These are phyloP conservation scores for Mycena venus DNA, from an alignment of 768 basidiomycete species.

Conservation along the genomic window DNA sequence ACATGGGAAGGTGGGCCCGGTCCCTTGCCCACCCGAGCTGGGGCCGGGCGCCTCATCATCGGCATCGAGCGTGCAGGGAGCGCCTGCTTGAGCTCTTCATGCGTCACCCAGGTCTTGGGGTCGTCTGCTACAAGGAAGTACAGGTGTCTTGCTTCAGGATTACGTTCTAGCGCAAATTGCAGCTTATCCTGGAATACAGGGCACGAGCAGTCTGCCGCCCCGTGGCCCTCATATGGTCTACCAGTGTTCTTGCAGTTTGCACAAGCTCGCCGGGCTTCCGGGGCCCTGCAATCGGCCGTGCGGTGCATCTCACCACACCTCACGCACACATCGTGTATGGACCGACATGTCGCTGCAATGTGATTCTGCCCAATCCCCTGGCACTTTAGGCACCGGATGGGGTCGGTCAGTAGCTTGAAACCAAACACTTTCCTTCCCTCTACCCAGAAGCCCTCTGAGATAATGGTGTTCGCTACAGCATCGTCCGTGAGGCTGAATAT, in stretches of 20 bases:
- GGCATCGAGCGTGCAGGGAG: too few species aligned
- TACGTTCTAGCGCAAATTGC: slow-evolving; percentile 2
- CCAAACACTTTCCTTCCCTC: slow-evolving; percentile 29
- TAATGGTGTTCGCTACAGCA: slow-evolving; percentile 29
- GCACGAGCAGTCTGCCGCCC: slow-evolving; percentile 42
- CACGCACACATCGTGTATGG: slow-evolving; percentile 24
- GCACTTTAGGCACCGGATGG: slow-evolving; percentile 33
- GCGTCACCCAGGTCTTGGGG: slow-evolving; percentile 15
- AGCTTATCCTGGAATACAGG: slow-evolving; percentile 30
- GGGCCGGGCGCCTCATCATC: too few species aligned
- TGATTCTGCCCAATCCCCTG: slow-evolving; percentile 31
- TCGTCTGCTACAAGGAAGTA: slow-evolving; percentile 30
- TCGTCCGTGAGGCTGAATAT: slow-evolving; percentile 25
- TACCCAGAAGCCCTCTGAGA: slow-evolving; percentile 22
- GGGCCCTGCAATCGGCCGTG: slow-evolving; percentile 31
- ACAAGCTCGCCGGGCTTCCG: slow-evolving; percentile 28
- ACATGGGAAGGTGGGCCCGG: too few species aligned
- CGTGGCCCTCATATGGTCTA: slow-evolving; percentile 36
- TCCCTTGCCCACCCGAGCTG: too few species aligned
- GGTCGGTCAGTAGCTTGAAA: slow-evolving; percentile 31
- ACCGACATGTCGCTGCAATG: slow-evolving; percentile 32
- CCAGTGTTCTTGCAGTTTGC: slow-evolving; percentile 38
- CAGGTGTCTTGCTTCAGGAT: slow-evolving; percentile 34
- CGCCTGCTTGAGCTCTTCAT: not conserved
- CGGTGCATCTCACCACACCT: slow-evolving; percentile 35